Evolutionary conservation across 23 red algal species (phyloP).

Genomic region (Gracilaria caudata): DNA sequence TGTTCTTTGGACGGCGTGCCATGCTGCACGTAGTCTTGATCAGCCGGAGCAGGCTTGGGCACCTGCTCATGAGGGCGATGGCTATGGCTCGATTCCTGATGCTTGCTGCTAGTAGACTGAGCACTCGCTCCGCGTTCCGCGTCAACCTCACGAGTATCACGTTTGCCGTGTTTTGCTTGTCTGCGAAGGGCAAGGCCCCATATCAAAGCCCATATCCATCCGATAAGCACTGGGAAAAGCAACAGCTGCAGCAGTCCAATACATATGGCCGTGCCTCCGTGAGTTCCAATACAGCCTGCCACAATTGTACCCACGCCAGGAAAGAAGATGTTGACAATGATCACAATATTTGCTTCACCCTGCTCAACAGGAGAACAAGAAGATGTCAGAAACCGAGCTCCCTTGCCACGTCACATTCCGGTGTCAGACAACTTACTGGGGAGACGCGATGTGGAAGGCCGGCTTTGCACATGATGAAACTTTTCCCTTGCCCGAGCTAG

Average conservation of each 20-base stretch:
- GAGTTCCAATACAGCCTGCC: constrained; percentile 33
- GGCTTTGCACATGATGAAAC: constrained; percentile 4
- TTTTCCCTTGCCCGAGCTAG: neutral
- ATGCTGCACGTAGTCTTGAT: neutral
- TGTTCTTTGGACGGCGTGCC: neutral
- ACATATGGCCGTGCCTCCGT: constrained; percentile 5
- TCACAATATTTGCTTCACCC: constrained; percentile 34
- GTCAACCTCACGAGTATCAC: constrained; percentile 6
- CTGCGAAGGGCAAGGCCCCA: constrained; percentile 42
- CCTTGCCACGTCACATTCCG: no score
- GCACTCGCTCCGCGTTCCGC: neutral
- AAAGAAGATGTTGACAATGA: constrained; percentile 51
- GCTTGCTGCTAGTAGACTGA: neutral
- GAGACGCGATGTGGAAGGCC: constrained; percentile 13
- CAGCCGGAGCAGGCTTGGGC: neutral
- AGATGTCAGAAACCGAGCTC: neutral
- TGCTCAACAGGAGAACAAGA: neutral
- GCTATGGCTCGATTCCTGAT: neutral
- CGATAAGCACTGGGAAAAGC: constrained; percentile 31
- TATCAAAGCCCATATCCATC: constrained; percentile 64
- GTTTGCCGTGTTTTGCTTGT: neutral
- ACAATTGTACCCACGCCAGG: constrained; percentile 70
- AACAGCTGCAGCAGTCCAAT: constrained; percentile 53
- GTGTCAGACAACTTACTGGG: neutral
- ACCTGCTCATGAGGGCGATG: neutral